Conservation (phyloP, 768 basidiomycete species). For the Hericium erinaceus region DNA sequence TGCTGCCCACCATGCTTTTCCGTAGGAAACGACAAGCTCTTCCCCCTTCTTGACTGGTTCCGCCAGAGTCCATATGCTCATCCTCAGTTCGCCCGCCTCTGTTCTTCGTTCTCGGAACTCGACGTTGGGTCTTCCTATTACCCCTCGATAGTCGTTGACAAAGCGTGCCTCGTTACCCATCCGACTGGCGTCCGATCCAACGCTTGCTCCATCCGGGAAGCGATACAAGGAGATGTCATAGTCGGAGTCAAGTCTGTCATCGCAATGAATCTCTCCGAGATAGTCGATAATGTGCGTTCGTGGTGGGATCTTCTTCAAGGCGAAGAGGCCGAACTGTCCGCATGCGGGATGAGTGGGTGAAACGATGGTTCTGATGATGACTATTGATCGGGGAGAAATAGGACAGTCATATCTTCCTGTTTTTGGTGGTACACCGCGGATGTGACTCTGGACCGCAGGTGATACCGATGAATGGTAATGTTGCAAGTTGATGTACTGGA, state of each 20-base stretch:
- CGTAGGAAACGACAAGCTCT: slow-evolving; percentile 84
- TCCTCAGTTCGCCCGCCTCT: slow-evolving; percentile 52
- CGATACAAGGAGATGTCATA: slow-evolving; percentile 83
- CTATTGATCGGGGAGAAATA: slow-evolving; percentile 19
- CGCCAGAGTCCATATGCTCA: slow-evolving; percentile 64
- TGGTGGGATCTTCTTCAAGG: slow-evolving; percentile 57
- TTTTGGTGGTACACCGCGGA: no score
- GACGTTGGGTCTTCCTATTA: slow-evolving; percentile 61
- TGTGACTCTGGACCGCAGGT: slow-evolving; percentile 19
- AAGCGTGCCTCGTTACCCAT: slow-evolving; percentile 87
- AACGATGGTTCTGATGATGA: slow-evolving; percentile 50
- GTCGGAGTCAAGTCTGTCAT: slow-evolving; percentile 64
- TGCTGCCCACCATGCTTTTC: slow-evolving; percentile 74
- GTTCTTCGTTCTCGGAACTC: slow-evolving; percentile 52
- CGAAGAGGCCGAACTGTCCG: slow-evolving; percentile 78
- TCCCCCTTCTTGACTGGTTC: slow-evolving; percentile 65
- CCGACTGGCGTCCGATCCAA: slow-evolving; percentile 68
- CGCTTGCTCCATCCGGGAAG: slow-evolving; percentile 41
- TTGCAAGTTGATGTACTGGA: slow-evolving; percentile 45
- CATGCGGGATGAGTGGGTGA: slow-evolving; percentile 49
- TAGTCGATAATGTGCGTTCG: slow-evolving; percentile 71
- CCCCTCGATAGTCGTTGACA: slow-evolving; percentile 84
- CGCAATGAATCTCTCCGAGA: slow-evolving; percentile 75
- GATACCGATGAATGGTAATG: slow-evolving; percentile 53
- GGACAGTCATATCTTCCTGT: no score